Conservation (phyloP, 202 grass and related monocot species). For the Eragrostis tef region DNA sequence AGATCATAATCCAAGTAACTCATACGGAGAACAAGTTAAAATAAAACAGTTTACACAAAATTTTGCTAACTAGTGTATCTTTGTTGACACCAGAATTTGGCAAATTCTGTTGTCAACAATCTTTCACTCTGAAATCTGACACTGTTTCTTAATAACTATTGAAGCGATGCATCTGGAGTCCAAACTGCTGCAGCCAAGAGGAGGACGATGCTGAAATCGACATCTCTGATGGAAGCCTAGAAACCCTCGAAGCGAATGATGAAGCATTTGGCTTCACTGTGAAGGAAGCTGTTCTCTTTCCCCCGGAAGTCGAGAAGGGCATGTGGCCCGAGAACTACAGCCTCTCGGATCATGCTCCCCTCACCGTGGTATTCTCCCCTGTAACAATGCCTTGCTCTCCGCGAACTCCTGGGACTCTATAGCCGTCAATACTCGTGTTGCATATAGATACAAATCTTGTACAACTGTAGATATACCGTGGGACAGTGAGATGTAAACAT, state of each 20-base stretch:
- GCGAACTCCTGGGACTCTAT: conserved; percentile 13
- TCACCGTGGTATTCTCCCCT: conserved; percentile 81
- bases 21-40: background rate
- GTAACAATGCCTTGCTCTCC: conserved; percentile 62
- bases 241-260: conserved; percentile 42
- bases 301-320: conserved; percentile 78
- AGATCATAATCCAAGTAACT: background rate
- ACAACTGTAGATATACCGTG: conserved; percentile 45
- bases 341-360: conserved; percentile 79
- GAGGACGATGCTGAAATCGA: conserved; percentile 50
- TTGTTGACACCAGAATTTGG: too few species aligned
- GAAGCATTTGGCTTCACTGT: conserved; percentile 67
- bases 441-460: conserved; percentile 40
- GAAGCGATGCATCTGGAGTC: conserved; percentile 77
- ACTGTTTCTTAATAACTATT: conserved; percentile 31
- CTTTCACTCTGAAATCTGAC: conserved; percentile 3
- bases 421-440: conserved; percentile 21
- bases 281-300: conserved; percentile 78
- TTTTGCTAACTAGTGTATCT: background rate
- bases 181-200: conserved; percentile 56
- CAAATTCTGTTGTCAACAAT: too few species aligned
- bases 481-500: conserved; percentile 26
- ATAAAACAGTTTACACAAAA: background rate
- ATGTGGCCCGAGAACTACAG: conserved; percentile 83
- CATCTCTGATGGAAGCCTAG: conserved; percentile 28